Evolutionary conservation across 2,329 filamentous ascomycete genomes (phyloP).

Genomic region (Pseudocercospora vitis): DNA sequence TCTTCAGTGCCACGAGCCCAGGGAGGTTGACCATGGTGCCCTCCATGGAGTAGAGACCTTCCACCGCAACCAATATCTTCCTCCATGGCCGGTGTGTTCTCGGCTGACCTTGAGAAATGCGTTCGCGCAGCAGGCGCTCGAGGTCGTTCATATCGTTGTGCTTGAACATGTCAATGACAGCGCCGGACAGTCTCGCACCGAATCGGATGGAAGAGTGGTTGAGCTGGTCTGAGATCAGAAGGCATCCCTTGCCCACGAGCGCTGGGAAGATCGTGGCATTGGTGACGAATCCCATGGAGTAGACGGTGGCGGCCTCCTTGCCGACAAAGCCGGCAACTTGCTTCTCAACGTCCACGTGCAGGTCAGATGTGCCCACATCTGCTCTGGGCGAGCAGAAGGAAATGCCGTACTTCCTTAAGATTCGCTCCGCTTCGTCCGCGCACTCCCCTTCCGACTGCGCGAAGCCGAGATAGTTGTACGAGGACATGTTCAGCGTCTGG

Average conservation of each 20-base stretch:
- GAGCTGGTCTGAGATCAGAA: conserved; percentile 94
- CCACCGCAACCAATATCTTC: conserved; percentile 95
- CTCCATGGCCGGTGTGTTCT: conserved; percentile 99
- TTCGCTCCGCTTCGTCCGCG: conserved; percentile 86
- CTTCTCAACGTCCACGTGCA: conserved; percentile 85
- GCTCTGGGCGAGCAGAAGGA: conserved; percentile 76
- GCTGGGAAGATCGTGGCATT: conserved; percentile 92
- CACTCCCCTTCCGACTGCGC: conserved; percentile 96
- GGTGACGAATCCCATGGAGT: conserved; percentile 98
- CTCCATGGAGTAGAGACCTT: conserved; percentile 99
- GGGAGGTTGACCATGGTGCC: conserved; percentile 98
- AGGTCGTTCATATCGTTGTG: conserved; percentile 94
- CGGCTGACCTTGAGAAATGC: conserved; percentile 93
- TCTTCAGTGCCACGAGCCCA: conserved; percentile 80
- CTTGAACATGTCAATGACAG: conserved; percentile 94
- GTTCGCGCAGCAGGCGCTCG: conserved; percentile 82
- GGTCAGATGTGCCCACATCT: conserved; percentile 82
- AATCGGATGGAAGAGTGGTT: conserved; percentile 98
- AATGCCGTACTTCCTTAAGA: conserved; percentile 80
- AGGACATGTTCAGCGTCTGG: conserved; percentile 97
- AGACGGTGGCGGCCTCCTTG: conserved; percentile 92
- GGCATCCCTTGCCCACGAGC: conserved; percentile 84
- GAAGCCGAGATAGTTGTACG: conserved; percentile 98
- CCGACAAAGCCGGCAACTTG: conserved; percentile 88
- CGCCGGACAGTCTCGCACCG: conserved; percentile 87